Conservation (phyloP, 768 basidiomycete species). For the Lenzites betulinus region DNA sequence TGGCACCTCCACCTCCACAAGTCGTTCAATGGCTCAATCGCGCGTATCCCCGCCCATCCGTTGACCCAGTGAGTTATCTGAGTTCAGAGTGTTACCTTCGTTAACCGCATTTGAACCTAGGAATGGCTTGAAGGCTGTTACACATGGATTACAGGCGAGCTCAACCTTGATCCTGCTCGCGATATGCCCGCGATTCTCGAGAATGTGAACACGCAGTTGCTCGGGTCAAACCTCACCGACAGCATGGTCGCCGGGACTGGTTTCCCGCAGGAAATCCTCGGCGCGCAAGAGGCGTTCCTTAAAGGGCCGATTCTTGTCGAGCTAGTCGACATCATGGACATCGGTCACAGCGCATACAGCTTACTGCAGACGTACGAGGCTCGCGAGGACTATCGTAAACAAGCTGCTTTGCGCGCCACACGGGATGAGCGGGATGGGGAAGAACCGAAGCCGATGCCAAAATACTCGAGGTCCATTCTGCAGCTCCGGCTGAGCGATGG, state of each 20-base stretch:
- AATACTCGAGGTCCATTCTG: conserved; percentile 81
- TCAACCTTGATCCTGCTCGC: conserved; percentile 46
- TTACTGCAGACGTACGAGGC: conserved; percentile 70
- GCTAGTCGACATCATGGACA: conserved; percentile 76
- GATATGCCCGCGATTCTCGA: conserved; percentile 55
- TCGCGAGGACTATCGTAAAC: conserved; percentile 58
- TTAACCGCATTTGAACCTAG: conserved; percentile 36
- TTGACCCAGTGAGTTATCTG: conserved; percentile 56
- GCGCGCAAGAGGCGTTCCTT: conserved; percentile 39
- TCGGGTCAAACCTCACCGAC: conserved; percentile 70
- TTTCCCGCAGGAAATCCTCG: conserved; percentile 49
- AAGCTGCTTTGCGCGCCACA: conserved; percentile 46
- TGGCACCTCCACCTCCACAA: conserved; percentile 31
- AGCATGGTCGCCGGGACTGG: conserved; percentile 75
- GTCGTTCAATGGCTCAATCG: conserved; percentile 56
- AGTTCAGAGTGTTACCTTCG: background rate
- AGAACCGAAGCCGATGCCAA: conserved; percentile 74
- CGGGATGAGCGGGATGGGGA: conserved; percentile 54
- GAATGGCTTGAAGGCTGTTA: conserved; percentile 79
- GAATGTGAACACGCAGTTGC: conserved; percentile 63
- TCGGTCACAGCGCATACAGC: conserved; percentile 80
- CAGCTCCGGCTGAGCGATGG: conserved; percentile 80
- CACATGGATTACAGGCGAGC: conserved; percentile 56
- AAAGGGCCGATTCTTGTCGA: conserved; percentile 70
- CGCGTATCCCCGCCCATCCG: conserved; percentile 58